Base-by-base conservation (phyloP, 2,329 filamentous ascomycete species). In the Xylaria sp. region DNA sequence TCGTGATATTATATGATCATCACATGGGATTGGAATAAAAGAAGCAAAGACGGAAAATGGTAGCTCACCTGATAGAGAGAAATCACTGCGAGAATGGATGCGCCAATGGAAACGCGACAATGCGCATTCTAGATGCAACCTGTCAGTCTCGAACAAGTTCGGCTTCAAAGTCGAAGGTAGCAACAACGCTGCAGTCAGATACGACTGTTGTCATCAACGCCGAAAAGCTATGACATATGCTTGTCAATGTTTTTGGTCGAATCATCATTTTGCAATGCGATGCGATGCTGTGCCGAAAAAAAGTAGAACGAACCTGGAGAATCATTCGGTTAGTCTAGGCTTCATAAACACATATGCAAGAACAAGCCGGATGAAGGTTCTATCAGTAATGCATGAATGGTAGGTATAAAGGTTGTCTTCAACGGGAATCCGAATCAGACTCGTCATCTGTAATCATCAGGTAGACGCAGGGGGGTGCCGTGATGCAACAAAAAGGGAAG, bases 141-240 rank as follows among this genome's bases (percentile, higher is more conserved):
- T 51, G 58, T 78, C 76, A 80, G 57, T 34, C 54, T 34, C 48
- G 52, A 19, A 2, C 59, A 54, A 59, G 52, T 30, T 34, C 46
- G 19, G 37, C 13, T 39, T 18, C 23, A n/a, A 34, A 59, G 19
- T 51, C 59, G 34, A 51, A 46, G 42, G 52, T 51, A 54, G 46
- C 52, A 18, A 57, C 54, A 59, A 68, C 64, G 66, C 65, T 71
- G 69, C 65, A 71, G 64, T 79, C 77, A 79, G 77, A 76, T 69
- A 76, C 70, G 73, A 78, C 75, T 70, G 57, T 65, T 76, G 68
- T 84, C 82, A 73, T 81, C 76, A 72, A 71, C 62, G 78, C 79
- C 73, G 73, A 74, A 65, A 78, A 81, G 85, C 91, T 95, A 87
- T 83, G 91, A 95, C 91, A 95, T 95, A 95, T 95, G 91, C 91